Percentiles rank a stretch among this genome's conserved stretches.
Conservation (phyloP, 768 basidiomycete genomes). For the Lactarius psammicola region DNA sequence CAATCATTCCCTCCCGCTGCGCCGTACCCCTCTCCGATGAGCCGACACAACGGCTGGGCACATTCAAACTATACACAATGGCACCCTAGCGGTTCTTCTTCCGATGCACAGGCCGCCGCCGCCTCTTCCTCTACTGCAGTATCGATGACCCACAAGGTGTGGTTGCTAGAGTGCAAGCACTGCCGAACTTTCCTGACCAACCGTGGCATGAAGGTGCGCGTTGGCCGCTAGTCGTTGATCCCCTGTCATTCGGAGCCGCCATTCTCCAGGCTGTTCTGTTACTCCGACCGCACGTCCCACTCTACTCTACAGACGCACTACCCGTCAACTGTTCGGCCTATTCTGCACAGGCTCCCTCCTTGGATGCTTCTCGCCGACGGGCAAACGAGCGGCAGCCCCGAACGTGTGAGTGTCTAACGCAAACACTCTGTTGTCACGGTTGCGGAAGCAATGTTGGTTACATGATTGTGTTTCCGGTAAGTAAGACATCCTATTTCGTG, state of each 20-base stretch:
- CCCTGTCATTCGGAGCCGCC: slow-evolving; percentile 11
- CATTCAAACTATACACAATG: slow-evolving; percentile 18
- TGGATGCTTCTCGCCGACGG: slow-evolving; percentile 33
- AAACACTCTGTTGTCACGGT: slow-evolving; percentile 75
- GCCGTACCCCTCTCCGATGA: slow-evolving; percentile 13
- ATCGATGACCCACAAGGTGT: slow-evolving; percentile 68
- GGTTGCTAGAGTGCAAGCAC: slow-evolving; percentile 74
- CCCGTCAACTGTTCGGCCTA: slow-evolving; percentile 76
- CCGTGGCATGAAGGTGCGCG: slow-evolving; percentile 74
- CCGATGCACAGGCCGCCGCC: not conserved
- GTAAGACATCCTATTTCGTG: slow-evolving; percentile 37
- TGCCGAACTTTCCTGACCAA: slow-evolving; percentile 78
- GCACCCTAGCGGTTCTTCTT: slow-evolving; percentile 7
- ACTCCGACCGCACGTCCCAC: slow-evolving; percentile 72
- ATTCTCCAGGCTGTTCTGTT: slow-evolving; percentile 71
- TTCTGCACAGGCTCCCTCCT: slow-evolving; percentile 40
- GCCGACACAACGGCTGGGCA: slow-evolving; percentile 9
- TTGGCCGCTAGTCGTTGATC: slow-evolving; percentile 1
- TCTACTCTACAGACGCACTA: slow-evolving; percentile 80
- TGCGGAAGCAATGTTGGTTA: slow-evolving; percentile 77
- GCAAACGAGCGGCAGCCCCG: slow-evolving; percentile 38
- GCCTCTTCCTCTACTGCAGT: slow-evolving; percentile 42
- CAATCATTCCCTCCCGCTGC: slow-evolving; percentile 2
- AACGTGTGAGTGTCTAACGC: slow-evolving; percentile 84
- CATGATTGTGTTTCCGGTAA: slow-evolving; percentile 69